These are phyloP conservation scores for Iberis pinnata DNA, from an alignment of 345 rosid genomes.

Conservation along the genomic window DNA sequence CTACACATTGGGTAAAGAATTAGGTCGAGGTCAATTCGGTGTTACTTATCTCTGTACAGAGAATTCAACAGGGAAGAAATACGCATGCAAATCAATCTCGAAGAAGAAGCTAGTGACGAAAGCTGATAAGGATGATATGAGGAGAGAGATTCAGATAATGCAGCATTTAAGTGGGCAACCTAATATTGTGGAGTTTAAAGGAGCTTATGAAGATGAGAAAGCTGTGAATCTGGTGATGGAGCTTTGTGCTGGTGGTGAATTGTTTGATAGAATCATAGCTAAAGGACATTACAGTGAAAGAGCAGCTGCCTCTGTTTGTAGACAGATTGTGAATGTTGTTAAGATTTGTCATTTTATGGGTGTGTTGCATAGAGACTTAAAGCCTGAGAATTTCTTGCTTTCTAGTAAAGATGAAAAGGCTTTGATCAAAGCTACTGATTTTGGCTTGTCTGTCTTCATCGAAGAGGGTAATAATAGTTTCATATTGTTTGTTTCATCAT, in stretches of 20 bases:
- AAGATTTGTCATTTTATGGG: constrained; percentile 58
- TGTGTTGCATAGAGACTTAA: constrained; percentile 88
- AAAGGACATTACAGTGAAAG: constrained; percentile 35
- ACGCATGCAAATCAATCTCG: constrained; percentile 83
- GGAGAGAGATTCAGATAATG: constrained; percentile 85
- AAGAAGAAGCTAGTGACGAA: constrained; percentile 62
- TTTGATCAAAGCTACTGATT: constrained; percentile 34
- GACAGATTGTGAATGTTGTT: constrained; percentile 34
- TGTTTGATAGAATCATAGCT: constrained; percentile 34
- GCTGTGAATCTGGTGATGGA: constrained; percentile 87
- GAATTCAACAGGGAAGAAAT: constrained; percentile 53
- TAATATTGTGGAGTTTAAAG: constrained; percentile 77
- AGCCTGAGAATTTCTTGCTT: constrained; percentile 52
- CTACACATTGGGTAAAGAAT: constrained; percentile 61
- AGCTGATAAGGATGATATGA: constrained; percentile 69
- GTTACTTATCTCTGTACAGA: constrained; percentile 72
- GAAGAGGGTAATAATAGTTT: constrained; percentile 29
- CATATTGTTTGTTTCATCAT: constrained; percentile 4
- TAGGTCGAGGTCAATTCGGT: constrained; percentile 94
- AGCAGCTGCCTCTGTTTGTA: constrained; percentile 33
- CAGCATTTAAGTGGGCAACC: constrained; percentile 96
- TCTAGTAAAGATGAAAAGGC: constrained; percentile 37
- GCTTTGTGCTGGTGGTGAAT: constrained; percentile 33
- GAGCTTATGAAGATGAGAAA: constrained; percentile 77
- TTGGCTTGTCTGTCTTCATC: constrained; percentile 36